These are phyloP conservation scores for Phycomyces nitens DNA, from an alignment of 192 early-diverging fungal genomes.

Conservation along the genomic window DNA sequence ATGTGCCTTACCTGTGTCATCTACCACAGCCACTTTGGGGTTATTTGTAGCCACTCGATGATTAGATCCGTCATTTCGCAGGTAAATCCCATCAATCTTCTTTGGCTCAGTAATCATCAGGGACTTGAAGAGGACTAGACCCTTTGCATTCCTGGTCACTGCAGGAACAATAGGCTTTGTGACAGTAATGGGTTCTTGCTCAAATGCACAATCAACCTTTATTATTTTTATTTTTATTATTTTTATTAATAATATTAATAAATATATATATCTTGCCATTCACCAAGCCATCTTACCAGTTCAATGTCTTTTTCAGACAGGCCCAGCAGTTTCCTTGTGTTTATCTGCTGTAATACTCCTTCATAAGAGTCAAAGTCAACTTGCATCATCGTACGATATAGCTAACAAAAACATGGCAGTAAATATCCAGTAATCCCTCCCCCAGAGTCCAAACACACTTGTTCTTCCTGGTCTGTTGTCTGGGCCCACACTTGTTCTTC, in stretches of 20 bases:
- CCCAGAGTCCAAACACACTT: neutral
- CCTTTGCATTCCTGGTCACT: conserved; percentile 23
- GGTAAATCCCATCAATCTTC: conserved; percentile 24
- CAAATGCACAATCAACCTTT: conserved; percentile 6
- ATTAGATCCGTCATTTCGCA: conserved; percentile 29
- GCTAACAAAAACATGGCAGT: neutral
- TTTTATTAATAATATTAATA: neutral
- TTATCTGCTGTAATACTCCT: conserved; percentile 2
- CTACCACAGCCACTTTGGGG: neutral
- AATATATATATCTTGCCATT: neutral
- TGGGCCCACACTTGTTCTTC: conserved; percentile 25
- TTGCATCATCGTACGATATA: conserved; percentile 19
- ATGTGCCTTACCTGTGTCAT: neutral
- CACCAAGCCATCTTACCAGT: conserved; percentile 17
- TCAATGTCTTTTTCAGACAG: conserved; percentile 9
- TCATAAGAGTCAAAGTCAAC: conserved; percentile 20
- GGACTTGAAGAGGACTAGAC: conserved; percentile 26
- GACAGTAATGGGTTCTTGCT: conserved; percentile 8
- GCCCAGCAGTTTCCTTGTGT: conserved; percentile 9
- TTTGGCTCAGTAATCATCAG: neutral
- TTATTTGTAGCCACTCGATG: neutral
- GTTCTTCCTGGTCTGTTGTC: neutral
- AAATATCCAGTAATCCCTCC: neutral
- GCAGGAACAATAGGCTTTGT: conserved; percentile 30
- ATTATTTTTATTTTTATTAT: neutral